These are phyloP conservation scores for Fagopyrum homotropicum DNA, from an alignment of 148 eudicot genomes.

Conservation along the genomic window DNA sequence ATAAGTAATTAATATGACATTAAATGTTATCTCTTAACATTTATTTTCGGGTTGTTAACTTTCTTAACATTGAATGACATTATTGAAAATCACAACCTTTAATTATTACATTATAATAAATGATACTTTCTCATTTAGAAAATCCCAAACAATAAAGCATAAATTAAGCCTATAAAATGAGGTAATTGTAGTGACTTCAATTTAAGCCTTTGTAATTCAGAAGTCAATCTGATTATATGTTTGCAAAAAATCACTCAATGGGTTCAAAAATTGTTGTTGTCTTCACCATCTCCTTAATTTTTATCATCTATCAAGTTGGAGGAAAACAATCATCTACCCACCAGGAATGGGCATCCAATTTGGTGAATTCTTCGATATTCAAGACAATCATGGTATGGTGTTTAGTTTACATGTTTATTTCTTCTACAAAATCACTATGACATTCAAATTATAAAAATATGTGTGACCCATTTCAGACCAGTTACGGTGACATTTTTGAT, in stretches of 20 bases:
- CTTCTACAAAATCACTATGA: background rate
- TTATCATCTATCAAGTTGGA: background rate
- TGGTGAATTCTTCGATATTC: background rate
- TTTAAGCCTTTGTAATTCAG: background rate
- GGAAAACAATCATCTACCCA: background rate
- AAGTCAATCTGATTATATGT: no score
- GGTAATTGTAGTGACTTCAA: background rate
- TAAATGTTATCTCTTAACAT: background rate
- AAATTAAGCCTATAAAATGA: background rate
- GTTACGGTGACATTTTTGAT: conserved; percentile 7
- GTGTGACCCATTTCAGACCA: background rate
- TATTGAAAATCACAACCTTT: no score
- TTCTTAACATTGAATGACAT: background rate
- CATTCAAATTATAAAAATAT: background rate
- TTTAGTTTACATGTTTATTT: background rate
- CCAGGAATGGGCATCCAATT: background rate
- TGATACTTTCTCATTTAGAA: background rate
- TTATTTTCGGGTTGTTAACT: background rate
- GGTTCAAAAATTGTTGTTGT: background rate
- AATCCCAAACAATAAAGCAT: background rate
- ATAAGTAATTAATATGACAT: no score
- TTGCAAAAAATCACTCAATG: background rate
- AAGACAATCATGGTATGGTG: background rate
- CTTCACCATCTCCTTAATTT: background rate
- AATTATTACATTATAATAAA: background rate